Percentiles rank a stretch among this genome's conserved stretches.
phyloP scores from a whole-genome alignment of 192 early-diverging fungal genomes.

The Podila verticillata region DNA sequence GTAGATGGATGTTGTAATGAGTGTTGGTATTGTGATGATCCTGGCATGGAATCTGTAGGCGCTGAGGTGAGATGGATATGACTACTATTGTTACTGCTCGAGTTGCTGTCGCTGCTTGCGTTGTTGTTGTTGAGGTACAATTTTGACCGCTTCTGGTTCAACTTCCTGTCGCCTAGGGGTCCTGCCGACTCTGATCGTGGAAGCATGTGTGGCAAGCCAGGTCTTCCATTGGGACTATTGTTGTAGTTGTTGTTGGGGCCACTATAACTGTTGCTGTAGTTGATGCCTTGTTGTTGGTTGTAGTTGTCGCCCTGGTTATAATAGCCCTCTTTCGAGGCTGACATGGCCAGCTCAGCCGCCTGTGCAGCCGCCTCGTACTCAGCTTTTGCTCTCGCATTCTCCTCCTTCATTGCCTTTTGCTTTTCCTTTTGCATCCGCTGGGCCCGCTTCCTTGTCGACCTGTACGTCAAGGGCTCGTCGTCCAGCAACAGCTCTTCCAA shows the following conservation, averaged over 20 bases:
- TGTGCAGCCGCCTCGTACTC: conserved; percentile 18
- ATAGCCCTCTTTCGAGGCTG: conserved; percentile 15
- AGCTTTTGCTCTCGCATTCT: conserved; percentile 52
- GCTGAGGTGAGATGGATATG: conserved; percentile 25
- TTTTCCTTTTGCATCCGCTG: conserved; percentile 44
- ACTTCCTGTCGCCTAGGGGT: neutral
- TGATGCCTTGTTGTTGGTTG: neutral
- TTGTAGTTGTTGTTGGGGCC: neutral
- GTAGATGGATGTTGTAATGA: conserved; percentile 3
- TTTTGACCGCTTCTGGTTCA: conserved; percentile 31
- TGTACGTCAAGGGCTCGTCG: conserved; percentile 68
- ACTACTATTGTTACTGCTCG: conserved; percentile 31
- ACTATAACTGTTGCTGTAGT: conserved; percentile 7
- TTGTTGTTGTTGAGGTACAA: conserved; percentile 15
- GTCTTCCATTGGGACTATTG: neutral
- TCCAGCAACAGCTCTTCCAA: conserved; percentile 78
- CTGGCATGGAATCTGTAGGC: neutral
- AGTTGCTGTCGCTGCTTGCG: conserved; percentile 18
- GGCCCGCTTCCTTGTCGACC: conserved; percentile 40
- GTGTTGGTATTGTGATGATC: conserved; percentile 2
- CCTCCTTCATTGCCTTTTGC: conserved; percentile 57
- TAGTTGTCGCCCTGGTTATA: neutral
- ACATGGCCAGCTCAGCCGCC: conserved; percentile 29
- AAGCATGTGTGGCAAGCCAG: neutral
- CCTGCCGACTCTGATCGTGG: neutral